Evolutionary conservation across 345 rosid genomes (phyloP), one percentile per base, ranked within the genome.

Genomic region (Dovyalis caffra): DNA sequence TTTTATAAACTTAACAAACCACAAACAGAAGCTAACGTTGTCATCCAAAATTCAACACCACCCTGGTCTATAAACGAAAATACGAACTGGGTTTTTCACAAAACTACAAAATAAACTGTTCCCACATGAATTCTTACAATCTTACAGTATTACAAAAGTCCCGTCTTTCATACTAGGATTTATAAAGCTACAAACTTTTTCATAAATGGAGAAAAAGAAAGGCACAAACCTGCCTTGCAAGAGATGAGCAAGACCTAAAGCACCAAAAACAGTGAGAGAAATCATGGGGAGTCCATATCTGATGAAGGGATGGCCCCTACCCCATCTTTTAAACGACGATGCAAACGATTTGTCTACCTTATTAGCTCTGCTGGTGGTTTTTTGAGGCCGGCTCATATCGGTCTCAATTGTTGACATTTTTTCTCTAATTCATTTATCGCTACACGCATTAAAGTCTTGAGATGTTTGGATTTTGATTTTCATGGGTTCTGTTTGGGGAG

Each of bases 281-380:
- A 95, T 93, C 97, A 93, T 91, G 1, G 99, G 98, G 74, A 95
- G 89, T 49, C 99, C 99, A 72, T 93, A 93, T 83, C 98, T 81
- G 45, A 95, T 57, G 84, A 95, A 90, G 2, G 99, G 98, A 72
- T 95, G 70, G 80, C 78, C 88, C 78, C 98, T 86, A 64, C 97
- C 97, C 97, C 92, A 95, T 70, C 96, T 86, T 78, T 80, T 93
- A 80, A 90, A 91, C n/a, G 85, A 83, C 2, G 85, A 83, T 7
- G 82, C 47, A 53, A 75, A 61, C 23, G 85, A 72, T 38, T 63
- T 69, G 72, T 73, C 47, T 58, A 61, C 32, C 74, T 69, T 72
- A 12, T 25, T 37, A 23, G 35, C 68, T 1, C 70, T 26, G 38
- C 25, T 21, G 37, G 58, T 45, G 57, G 31, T 66, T 51, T 66